Evolutionary conservation across 2,329 filamentous ascomycete genomes (phyloP).

Genomic region (Arthrobotrys sphaeroides): DNA sequence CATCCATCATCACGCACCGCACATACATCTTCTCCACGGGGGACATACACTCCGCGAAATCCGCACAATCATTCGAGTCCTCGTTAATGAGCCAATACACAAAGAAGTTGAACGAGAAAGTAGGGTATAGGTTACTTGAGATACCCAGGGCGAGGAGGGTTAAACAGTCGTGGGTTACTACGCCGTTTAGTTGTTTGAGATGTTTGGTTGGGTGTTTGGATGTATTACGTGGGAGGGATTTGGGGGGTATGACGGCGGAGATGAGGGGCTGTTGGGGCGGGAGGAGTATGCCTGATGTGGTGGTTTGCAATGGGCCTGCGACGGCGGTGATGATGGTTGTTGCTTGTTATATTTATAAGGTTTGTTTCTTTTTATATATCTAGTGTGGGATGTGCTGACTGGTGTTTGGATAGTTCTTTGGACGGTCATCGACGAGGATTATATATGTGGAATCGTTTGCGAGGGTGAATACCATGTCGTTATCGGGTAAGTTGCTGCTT

Average conservation of each 20-base stretch:
- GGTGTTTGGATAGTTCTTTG: slow-evolving; percentile 60
- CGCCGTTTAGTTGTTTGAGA: slow-evolving; percentile 73
- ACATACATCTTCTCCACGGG: slow-evolving; percentile 84
- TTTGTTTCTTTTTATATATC: not conserved
- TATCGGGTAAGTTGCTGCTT: slow-evolving; percentile 81
- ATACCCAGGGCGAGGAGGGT: slow-evolving; percentile 82
- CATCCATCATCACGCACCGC: slow-evolving; percentile 68
- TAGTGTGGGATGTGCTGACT: not conserved
- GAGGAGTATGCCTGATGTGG: slow-evolving; percentile 54
- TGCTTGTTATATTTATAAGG: slow-evolving; percentile 56
- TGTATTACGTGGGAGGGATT: slow-evolving; percentile 63
- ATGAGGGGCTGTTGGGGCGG: slow-evolving; percentile 42
- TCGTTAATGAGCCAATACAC: slow-evolving; percentile 57
- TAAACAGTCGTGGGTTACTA: slow-evolving; percentile 80
- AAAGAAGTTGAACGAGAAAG: slow-evolving; percentile 26
- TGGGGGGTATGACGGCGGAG: slow-evolving; percentile 36
- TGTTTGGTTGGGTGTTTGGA: slow-evolving; percentile 68
- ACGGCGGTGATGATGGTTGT: slow-evolving; percentile 57
- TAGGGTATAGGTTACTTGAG: slow-evolving; percentile 60
- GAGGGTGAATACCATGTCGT: slow-evolving; percentile 79
- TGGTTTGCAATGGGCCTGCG: slow-evolving; percentile 58
- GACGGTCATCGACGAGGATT: slow-evolving; percentile 72
- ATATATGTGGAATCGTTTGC: slow-evolving; percentile 96
- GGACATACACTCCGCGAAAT: slow-evolving; percentile 75
- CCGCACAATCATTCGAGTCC: slow-evolving; percentile 72